These are phyloP conservation scores for Leccinum pachyderme DNA, from an alignment of 1,284 basidiomycete species.

Conservation along the genomic window DNA sequence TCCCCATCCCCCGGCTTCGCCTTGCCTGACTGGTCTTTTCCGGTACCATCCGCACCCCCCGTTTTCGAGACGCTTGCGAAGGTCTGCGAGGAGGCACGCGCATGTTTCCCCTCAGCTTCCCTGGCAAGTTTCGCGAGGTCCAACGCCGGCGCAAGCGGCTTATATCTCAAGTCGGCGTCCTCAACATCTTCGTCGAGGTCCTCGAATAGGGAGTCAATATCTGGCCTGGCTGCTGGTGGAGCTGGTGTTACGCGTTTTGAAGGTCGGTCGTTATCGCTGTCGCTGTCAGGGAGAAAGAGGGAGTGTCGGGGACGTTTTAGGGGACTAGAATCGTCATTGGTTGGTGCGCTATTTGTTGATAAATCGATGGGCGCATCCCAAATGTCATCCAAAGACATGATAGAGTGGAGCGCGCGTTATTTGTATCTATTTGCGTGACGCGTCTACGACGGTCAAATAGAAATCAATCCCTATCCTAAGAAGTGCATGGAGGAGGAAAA, in stretches of 20 bases:
- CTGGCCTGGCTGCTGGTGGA: conserved; percentile 28
- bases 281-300: conserved; percentile 57
- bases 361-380: conserved; percentile 42
- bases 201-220: conserved; percentile 65
- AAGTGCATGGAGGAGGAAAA: not conserved
- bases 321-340: conserved; percentile 12
- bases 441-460: not conserved
- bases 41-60: conserved; percentile 24
- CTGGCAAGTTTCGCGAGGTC: conserved; percentile 50
- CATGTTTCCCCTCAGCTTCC: conserved; percentile 50
- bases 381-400: conserved; percentile 42
- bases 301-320: conserved; percentile 37
- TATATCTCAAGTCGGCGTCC: conserved; percentile 36
- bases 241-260: conserved; percentile 19
- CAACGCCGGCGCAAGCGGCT: conserved; percentile 45
- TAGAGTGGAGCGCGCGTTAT: conserved; percentile 26
- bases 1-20: conserved; percentile 35
- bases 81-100: conserved; percentile 41
- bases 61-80: conserved; percentile 49
- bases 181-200: conserved; percentile 48
- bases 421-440: conserved; percentile 24
- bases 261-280: conserved; percentile 32
- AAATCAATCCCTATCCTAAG: not conserved
- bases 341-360: conserved; percentile 6
- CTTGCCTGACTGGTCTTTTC: conserved; percentile 26